These are phyloP conservation scores for Aspergillus ostianus DNA, from an alignment of 495 filamentous ascomycete genomes.

Conservation along the genomic window DNA sequence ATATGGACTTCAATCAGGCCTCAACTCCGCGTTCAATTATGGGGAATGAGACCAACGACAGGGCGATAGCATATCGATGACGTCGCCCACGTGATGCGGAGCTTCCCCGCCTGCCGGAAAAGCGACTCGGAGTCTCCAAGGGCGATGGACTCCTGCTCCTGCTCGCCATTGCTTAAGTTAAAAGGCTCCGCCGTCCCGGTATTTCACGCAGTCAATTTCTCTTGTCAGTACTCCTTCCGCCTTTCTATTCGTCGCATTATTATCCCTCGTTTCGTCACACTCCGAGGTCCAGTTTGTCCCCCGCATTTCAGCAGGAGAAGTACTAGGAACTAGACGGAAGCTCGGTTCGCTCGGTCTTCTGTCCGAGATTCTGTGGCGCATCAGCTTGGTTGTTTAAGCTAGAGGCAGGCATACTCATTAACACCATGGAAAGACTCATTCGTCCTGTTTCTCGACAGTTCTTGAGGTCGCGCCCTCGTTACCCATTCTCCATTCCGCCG, in stretches of 20 bases:
- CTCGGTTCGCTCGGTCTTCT: background rate
- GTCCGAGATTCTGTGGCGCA: background rate
- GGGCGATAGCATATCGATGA: background rate
- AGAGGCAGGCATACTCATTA: background rate
- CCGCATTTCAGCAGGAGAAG: background rate
- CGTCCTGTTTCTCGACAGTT: slow-evolving; percentile 42
- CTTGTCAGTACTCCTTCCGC: background rate
- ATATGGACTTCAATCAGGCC: background rate
- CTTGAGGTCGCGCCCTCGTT: slow-evolving; percentile 36
- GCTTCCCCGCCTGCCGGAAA: slow-evolving; percentile 7
- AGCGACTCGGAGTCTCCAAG: slow-evolving; percentile 1
- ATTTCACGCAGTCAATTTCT: background rate
- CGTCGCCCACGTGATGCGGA: slow-evolving; percentile 18
- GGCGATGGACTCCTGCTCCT: background rate
- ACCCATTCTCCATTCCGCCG: slow-evolving; percentile 40
- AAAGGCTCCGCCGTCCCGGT: background rate
- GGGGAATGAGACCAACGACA: background rate
- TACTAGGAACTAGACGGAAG: background rate
- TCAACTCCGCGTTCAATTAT: too few relatives aligned
- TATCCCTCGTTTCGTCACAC: background rate
- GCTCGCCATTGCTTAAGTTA: background rate
- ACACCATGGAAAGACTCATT: slow-evolving; percentile 40
- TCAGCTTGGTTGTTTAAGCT: background rate
- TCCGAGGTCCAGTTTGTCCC: slow-evolving; percentile 1
- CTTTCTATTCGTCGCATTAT: background rate